Evolutionary conservation across 2,329 filamentous ascomycete species (phyloP).

Genomic region (Penicillium sp.): DNA sequence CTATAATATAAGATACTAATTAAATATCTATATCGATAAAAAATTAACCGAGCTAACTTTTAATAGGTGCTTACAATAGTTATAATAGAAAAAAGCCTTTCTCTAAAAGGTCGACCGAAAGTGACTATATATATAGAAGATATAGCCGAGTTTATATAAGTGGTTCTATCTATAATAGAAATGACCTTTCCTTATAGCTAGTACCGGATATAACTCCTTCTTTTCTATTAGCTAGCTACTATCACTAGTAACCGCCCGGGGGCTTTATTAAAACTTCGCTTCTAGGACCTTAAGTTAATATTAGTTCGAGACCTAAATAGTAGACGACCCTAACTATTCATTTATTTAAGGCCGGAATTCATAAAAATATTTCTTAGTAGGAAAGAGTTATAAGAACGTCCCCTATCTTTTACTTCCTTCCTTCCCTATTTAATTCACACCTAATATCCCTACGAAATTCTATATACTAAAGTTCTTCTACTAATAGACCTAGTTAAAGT

Average conservation of each 20-base stretch:
- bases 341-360: conserved; percentile 27
- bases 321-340: conserved; percentile 23
- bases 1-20: conserved; percentile 16
- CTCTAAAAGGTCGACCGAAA: conserved; percentile 21
- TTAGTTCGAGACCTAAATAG: conserved; percentile 29
- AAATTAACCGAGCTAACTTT: conserved; percentile 11
- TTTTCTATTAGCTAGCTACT: conserved; percentile 29
- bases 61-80: conserved; percentile 29
- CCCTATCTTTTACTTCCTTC: not conserved
- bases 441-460: not conserved
- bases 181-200: conserved; percentile 32
- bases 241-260: conserved; percentile 27
- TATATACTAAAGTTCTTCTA: not conserved
- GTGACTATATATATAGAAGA: conserved; percentile 35
- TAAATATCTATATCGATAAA: not conserved
- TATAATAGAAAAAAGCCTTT: conserved; percentile 26
- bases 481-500: not conserved
- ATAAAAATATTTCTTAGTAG: conserved; percentile 26
- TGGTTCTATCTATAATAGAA: conserved; percentile 32
- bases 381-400: conserved; percentile 24
- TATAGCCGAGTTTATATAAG: conserved; percentile 29
- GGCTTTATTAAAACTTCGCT: conserved; percentile 28
- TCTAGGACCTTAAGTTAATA: conserved; percentile 26
- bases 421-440: not conserved
- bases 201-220: conserved; percentile 25